Percentiles rank a stretch among this genome's conserved stretches.
Evolutionary conservation across 2,329 filamentous ascomycete genomes (phyloP).

Genomic region (Chalaropsis thielavioides): DNA sequence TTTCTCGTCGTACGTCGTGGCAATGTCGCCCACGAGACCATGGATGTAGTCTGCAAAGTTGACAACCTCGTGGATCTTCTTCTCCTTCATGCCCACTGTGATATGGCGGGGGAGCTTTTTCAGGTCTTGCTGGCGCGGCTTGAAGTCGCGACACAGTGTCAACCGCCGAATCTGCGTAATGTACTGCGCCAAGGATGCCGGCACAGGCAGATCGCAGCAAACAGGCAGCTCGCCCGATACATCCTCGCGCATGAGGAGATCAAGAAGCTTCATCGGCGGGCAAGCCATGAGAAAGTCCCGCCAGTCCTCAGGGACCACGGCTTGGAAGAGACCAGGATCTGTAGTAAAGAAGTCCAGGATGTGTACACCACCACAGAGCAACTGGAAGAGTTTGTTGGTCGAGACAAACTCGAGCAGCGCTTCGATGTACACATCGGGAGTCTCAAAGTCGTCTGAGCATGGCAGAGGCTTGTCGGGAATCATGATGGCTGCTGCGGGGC

Average conservation of each 20-base stretch:
- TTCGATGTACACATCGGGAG: conserved; percentile 62
- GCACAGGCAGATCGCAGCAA: conserved; percentile 26
- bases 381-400: conserved; percentile 62
- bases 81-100: conserved; percentile 83
- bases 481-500: conserved; percentile 25
- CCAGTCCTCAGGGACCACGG: conserved; percentile 68
- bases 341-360: conserved; percentile 91
- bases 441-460: conserved; percentile 52
- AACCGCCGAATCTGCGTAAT: conserved; percentile 55
- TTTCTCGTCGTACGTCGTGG: conserved; percentile 36
- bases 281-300: conserved; percentile 57
- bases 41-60: conserved; percentile 81
- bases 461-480: conserved; percentile 47
- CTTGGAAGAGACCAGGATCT: conserved; percentile 67
- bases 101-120: conserved; percentile 54
- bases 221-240: conserved; percentile 29
- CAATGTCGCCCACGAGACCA: conserved; percentile 42
- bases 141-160: conserved; percentile 50
- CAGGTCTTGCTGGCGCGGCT: conserved; percentile 30
- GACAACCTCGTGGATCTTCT: conserved; percentile 87
- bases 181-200: conserved; percentile 53
- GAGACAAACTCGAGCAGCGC: conserved; percentile 63
- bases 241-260: conserved; percentile 68
- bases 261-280: conserved; percentile 61
- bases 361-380: conserved; percentile 91